phyloP scores from a whole-genome alignment of 192 early-diverging fungal species.

The Glomus cerebriforme region DNA sequence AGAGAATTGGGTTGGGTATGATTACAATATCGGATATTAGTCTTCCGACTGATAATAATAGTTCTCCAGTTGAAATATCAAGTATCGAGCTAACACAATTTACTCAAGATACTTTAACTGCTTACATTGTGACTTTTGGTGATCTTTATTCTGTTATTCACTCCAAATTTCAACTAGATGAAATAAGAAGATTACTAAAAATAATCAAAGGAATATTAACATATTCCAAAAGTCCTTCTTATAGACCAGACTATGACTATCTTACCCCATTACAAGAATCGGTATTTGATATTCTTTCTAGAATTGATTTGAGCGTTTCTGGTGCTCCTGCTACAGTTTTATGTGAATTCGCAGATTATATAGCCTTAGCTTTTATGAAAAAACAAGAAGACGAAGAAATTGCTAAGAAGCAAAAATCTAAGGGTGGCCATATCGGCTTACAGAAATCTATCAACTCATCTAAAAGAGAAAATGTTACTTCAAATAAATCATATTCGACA shows the following conservation, averaged over 20 bases:
- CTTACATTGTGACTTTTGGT: constrained; percentile 61
- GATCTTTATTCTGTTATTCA: constrained; percentile 64
- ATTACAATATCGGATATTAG: constrained; percentile 32
- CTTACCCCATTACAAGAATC: constrained; percentile 67
- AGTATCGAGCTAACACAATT: constrained; percentile 37
- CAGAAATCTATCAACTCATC: constrained; percentile 28
- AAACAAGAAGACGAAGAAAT: neutral
- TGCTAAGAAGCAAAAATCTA: neutral
- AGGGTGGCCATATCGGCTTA: neutral
- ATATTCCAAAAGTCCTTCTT: constrained; percentile 60
- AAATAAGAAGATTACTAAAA: constrained; percentile 49
- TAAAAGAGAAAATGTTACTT: neutral
- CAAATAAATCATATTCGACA: constrained; percentile 35
- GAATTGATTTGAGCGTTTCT: constrained; percentile 34
- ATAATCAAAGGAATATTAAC: constrained; percentile 56
- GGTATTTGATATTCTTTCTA: constrained; percentile 56
- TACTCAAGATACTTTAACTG: constrained; percentile 73
- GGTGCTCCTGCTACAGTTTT: constrained; percentile 44
- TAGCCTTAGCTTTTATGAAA: constrained; percentile 44
- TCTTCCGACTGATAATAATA: constrained; percentile 5
- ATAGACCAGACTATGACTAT: constrained; percentile 55
- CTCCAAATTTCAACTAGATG: constrained; percentile 52
- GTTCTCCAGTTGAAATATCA: constrained; percentile 24
- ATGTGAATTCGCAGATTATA: constrained; percentile 46
- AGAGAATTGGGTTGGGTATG: constrained; percentile 71